Conservation (phyloP, 192 early-diverging fungal species). For the Cetraspora pellucida region DNA sequence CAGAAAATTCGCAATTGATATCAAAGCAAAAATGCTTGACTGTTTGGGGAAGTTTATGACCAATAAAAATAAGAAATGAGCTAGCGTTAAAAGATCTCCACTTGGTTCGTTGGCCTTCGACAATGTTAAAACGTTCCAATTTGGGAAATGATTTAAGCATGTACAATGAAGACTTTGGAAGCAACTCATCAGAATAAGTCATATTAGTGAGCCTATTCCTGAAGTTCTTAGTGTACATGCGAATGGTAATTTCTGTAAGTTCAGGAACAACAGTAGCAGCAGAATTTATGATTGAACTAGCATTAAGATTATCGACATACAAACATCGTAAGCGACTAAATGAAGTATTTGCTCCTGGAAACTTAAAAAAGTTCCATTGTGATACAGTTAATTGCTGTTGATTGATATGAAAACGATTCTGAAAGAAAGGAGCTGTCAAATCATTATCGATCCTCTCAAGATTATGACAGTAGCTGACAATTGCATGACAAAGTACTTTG, state of each 20-base stretch:
- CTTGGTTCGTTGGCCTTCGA: background rate
- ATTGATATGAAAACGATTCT: background rate
- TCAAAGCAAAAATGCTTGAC: conserved; percentile 1
- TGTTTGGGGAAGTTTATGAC: background rate
- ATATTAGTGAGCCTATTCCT: background rate
- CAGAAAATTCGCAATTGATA: background rate
- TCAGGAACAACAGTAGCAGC: background rate
- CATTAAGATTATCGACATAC: background rate
- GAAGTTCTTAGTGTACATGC: background rate
- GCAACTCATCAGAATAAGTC: background rate
- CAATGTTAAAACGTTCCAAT: conserved; percentile 10
- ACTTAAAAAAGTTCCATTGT: background rate
- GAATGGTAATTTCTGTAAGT: background rate
- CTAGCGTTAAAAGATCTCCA: background rate
- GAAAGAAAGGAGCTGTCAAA: background rate
- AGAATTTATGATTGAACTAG: background rate
- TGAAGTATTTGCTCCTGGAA: background rate
- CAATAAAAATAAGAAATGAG: background rate
- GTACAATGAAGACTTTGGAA: background rate
- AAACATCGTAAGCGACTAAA: background rate
- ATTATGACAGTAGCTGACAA: background rate
- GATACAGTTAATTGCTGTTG: background rate
- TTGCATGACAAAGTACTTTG: background rate
- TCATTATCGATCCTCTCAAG: conserved; percentile 2
- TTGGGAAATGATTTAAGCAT: background rate